Base-by-base conservation (phyloP, 2,329 filamentous ascomycete species). In the Pestalotiopsis sp. region DNA sequence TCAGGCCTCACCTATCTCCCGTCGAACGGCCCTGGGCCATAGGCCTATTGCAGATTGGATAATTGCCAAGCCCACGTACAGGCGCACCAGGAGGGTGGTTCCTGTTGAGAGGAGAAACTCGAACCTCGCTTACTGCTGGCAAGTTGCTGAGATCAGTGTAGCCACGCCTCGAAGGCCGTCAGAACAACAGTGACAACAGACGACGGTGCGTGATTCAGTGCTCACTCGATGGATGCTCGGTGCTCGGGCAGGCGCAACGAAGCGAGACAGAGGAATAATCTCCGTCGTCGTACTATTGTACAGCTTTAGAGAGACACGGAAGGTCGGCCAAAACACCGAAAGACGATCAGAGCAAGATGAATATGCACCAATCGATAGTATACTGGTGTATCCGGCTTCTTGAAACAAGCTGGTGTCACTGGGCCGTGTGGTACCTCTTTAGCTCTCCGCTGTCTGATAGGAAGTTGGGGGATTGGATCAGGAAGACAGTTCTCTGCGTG, bases 401-500 rank as follows among this genome's bases (percentile, higher is more conserved):
- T 72, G 73, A 72, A 75, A 75, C 73, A 72, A 56, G 36, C 56
- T 41, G 56, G 58, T 72, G 71, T 70, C 67, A 70, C 73, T 71
- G 14, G 66, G 59, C 63, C 38, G 67, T 64, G 17, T 69, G 66
- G 66, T 64, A 68, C 45, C 20, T n/a, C n/a, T 62, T 36, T 31
- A 62, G 59, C 62, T 56, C 36, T 66, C 64, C 67, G 67, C 67
- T 71, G 68, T 66, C 68, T 68, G 71, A 66, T 59, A 65, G 67
- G 71, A 71, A 70, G 25, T 14, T 36, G 20, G 23, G 39, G 23
- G 25, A 25, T 20, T 38, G 25, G 66, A 41, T 14, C 31, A 60
- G 23, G n/a, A 23, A 9, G 12, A n/a, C 23, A 14, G 23, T 20
- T 71, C 70, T 49, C 20, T 52, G 45, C 17, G 45, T 52, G 69